These are phyloP conservation scores for Nannochloris sp. DNA, from an alignment of 139 green algal species.

Conservation along the genomic window DNA sequence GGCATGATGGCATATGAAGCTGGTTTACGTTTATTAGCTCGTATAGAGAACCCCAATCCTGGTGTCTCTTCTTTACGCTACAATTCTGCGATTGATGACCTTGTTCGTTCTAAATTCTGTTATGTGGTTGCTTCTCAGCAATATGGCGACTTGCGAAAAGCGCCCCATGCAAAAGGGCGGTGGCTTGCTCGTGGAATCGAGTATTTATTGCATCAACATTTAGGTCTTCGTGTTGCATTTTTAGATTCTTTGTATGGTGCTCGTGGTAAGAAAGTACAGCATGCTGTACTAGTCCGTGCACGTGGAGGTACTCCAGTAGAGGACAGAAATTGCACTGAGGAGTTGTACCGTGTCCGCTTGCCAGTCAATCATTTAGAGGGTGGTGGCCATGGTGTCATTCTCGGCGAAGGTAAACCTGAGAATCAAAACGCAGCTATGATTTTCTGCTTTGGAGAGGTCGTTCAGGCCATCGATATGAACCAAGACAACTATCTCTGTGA, in stretches of 20 bases:
- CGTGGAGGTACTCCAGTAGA: slow-evolving; percentile 13
- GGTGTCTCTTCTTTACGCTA: slow-evolving; percentile 28
- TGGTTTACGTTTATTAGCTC: slow-evolving; percentile 48
- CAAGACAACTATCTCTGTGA: slow-evolving; percentile 82
- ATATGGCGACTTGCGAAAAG: slow-evolving; percentile 33
- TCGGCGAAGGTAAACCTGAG: slow-evolving; percentile 88
- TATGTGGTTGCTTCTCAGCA: slow-evolving; percentile 68
- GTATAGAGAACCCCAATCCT: slow-evolving; percentile 38
- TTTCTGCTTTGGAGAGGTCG: slow-evolving; percentile 63
- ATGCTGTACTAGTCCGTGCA: slow-evolving; percentile 22
- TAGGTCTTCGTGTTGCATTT: slow-evolving; percentile 49
- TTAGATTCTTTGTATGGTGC: slow-evolving; percentile 24
- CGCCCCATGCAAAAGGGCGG: slow-evolving; percentile 13
- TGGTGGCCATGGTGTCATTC: slow-evolving; percentile 31
- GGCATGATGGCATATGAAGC: slow-evolving; percentile 71
- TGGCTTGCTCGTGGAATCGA: slow-evolving; percentile 52
- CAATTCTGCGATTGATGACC: slow-evolving; percentile 32
- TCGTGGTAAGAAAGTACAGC: slow-evolving; percentile 2
- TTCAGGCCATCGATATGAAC: slow-evolving; percentile 85
- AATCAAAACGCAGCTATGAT: slow-evolving; percentile 86
- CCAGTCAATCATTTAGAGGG: slow-evolving; percentile 32
- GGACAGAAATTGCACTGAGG: slow-evolving; percentile 22
- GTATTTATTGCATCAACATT: slow-evolving; percentile 43
- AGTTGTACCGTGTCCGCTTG: slow-evolving; percentile 49
- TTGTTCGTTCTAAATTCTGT: slow-evolving; percentile 66